Conservation (phyloP, 176 grass and related monocot genomes). For the Musa acuminata region DNA sequence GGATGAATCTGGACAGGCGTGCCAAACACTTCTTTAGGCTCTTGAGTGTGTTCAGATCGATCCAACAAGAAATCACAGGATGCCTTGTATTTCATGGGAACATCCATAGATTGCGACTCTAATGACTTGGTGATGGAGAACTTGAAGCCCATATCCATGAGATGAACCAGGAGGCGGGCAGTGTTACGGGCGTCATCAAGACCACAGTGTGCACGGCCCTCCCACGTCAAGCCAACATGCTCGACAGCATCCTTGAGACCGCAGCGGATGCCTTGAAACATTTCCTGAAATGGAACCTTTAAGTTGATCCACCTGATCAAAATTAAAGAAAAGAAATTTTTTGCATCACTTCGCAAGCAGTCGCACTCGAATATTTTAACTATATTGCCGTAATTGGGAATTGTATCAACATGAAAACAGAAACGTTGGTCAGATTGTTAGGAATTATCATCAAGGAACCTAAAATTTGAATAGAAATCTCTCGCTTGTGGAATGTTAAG, state of each 20-base stretch:
- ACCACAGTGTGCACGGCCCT: conserved; percentile 87
- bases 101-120: conserved; percentile 26
- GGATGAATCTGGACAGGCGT: conserved; percentile 34
- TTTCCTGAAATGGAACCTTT: conserved; percentile 84
- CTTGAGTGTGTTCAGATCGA: conserved; percentile 21
- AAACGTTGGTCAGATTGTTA: no score
- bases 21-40: conserved; percentile 26
- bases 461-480: no score
- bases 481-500: no score
- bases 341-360: not conserved
- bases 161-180: conserved; percentile 59
- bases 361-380: not conserved
- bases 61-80: conserved; percentile 23
- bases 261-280: conserved; percentile 59
- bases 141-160: conserved; percentile 83
- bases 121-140: conserved; percentile 85
- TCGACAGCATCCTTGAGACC: conserved; percentile 86
- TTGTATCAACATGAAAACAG: no score
- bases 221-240: conserved; percentile 76
- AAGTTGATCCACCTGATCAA: conserved; percentile 86
- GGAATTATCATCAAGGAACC: no score
- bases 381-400: no score
- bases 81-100: conserved; percentile 25
- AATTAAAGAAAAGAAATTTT: not conserved
- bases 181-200: conserved; percentile 93